Conservation (phyloP, 2,329 filamentous ascomycete species). For the Capronia coronata region DNA sequence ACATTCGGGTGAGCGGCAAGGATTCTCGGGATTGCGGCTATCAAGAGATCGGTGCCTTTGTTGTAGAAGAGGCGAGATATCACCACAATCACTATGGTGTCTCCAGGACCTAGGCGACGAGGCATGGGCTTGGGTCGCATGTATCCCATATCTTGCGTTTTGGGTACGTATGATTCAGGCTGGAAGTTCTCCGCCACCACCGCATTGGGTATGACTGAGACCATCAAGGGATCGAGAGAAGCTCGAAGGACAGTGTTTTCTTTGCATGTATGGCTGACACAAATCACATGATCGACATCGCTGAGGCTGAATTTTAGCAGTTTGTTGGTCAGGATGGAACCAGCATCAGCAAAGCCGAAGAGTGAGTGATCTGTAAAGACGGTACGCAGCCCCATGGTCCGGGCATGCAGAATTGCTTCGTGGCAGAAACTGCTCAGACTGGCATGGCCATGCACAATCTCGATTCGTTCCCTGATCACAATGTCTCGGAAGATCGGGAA, state of each 20-base stretch:
- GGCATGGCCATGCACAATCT: conserved; percentile 96
- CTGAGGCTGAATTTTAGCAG: conserved; percentile 91
- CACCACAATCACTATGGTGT: conserved; percentile 91
- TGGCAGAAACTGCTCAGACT: conserved; percentile 89
- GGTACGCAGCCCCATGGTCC: conserved; percentile 92
- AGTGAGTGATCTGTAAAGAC: conserved; percentile 97
- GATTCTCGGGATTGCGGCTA: conserved; percentile 88
- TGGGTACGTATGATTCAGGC: conserved; percentile 54
- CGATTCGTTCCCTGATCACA: conserved; percentile 84
- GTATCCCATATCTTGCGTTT: conserved; percentile 34
- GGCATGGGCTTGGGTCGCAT: conserved; percentile 45
- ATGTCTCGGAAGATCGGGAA: conserved; percentile 98
- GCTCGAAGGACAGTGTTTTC: conserved; percentile 95
- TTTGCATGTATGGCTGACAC: conserved; percentile 97
- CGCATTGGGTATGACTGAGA: conserved; percentile 95
- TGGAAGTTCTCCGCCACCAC: conserved; percentile 95
- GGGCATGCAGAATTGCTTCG: conserved; percentile 86
- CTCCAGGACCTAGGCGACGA: conserved; percentile 68
- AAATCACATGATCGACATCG: conserved; percentile 97
- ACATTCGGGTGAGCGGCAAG: conserved; percentile 85
- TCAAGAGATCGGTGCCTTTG: conserved; percentile 95
- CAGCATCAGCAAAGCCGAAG: conserved; percentile 94
- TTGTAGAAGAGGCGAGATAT: conserved; percentile 98
- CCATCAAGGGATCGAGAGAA: conserved; percentile 90
- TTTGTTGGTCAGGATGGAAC: conserved; percentile 94